Percentiles rank a stretch among this genome's conserved stretches.
These are phyloP conservation scores for Parathielavia appendiculata DNA, from an alignment of 495 filamentous ascomycete genomes.

Conservation along the genomic window DNA sequence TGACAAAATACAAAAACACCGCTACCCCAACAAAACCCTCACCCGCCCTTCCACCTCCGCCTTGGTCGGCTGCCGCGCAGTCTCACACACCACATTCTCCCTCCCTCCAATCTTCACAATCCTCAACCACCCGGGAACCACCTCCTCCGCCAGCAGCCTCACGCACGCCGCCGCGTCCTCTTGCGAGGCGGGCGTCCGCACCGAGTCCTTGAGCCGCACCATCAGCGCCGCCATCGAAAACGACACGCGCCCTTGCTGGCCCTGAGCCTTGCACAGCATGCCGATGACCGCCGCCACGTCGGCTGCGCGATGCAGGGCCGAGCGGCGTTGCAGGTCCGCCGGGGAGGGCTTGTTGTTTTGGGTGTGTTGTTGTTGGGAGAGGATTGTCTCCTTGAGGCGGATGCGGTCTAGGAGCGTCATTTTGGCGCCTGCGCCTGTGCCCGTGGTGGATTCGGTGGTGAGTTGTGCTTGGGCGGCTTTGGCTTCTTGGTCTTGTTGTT, in stretches of 20 bases:
- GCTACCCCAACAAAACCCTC: constrained; percentile 30
- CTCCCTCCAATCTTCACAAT: constrained; percentile 51
- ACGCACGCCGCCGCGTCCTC: constrained; percentile 55
- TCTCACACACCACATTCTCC: constrained; percentile 55
- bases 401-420: constrained; percentile 58
- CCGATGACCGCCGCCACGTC: constrained; percentile 57
- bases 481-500: constrained; percentile 29
- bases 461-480: constrained; percentile 17
- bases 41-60: constrained; percentile 43
- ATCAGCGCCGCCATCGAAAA: constrained; percentile 59
- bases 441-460: constrained; percentile 30
- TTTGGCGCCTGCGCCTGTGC: constrained; percentile 19
- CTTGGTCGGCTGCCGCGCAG: constrained; percentile 38
- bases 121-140: constrained; percentile 58
- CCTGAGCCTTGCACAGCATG: constrained; percentile 48
- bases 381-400: constrained; percentile 51
- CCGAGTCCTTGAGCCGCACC: constrained; percentile 54
- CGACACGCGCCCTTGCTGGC: constrained; percentile 40
- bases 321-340: constrained; percentile 49
- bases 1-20: not conserved
- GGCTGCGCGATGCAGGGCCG: constrained; percentile 55
- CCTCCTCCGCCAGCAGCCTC: constrained; percentile 52
- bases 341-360: constrained; percentile 32
- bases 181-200: constrained; percentile 55
- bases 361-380: constrained; percentile 33